These are phyloP conservation scores for Darksidea phi DNA, from an alignment of 495 filamentous ascomycete species.

Conservation along the genomic window DNA sequence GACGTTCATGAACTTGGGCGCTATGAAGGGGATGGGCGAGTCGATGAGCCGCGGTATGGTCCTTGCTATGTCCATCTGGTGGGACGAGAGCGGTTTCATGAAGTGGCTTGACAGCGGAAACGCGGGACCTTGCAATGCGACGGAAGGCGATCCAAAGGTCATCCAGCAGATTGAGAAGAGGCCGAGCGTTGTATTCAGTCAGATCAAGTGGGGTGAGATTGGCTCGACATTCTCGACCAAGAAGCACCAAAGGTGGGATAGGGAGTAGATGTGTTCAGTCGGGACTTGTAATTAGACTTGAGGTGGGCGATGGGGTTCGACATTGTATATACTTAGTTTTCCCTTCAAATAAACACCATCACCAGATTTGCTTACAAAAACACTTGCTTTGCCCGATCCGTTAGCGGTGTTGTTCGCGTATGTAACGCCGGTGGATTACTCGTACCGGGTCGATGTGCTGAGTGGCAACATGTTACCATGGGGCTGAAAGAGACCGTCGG, in stretches of 20 bases:
- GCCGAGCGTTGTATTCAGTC: constrained; percentile 38
- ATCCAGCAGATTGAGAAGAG: constrained; percentile 34
- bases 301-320: too few species aligned
- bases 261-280: too few species aligned
- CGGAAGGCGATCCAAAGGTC: constrained; percentile 36
- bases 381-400: too few species aligned
- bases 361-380: too few species aligned
- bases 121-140: constrained; percentile 60
- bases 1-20: constrained; percentile 32
- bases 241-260: neutral
- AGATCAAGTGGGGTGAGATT: constrained; percentile 43
- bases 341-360: too few species aligned
- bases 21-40: constrained; percentile 39
- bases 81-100: constrained; percentile 59
- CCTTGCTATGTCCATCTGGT: constrained; percentile 64
- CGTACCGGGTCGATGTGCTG: too few species aligned
- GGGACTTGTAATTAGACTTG: too few species aligned
- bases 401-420: too few species aligned
- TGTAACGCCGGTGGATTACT: too few species aligned
- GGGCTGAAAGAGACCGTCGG: too few species aligned
- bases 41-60: constrained; percentile 62
- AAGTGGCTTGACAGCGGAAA: constrained; percentile 59
- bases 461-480: too few species aligned
- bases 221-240: constrained; percentile 34
- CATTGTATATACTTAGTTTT: too few species aligned